Base-by-base conservation (phyloP, 2,329 filamentous ascomycete genomes). In the Trichoderma citrinoviride region DNA sequence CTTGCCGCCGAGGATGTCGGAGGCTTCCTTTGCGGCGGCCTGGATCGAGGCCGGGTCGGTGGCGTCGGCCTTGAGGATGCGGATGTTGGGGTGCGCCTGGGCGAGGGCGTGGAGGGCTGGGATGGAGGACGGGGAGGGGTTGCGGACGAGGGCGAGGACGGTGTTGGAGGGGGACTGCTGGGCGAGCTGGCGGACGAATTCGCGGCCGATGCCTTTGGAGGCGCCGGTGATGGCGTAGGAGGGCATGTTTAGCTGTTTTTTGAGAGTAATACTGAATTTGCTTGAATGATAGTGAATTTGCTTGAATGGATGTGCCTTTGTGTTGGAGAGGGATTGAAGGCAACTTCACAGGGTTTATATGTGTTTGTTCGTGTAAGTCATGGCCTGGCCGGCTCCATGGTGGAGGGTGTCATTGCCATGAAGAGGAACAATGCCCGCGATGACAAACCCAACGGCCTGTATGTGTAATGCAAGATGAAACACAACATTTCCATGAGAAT, bases 91-190 rank as follows among this genome's bases (percentile, higher is more conserved):
- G 56, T 70, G 65, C 4, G 68, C 57, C 7, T 67, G 52, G 15
- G 73, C 71, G 5, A 78, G 67, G 29, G 73, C 68, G 44, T 73
- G 65, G 66, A 63, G 33, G 33, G 67, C n/a, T n/a, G n/a, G n/a
- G n/a, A n/a, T n/a, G n/a, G n/a, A n/a, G n/a, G n/a, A 63, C 8
- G 68, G 62, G 5, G 73, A 71, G 25, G 69, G 68, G 65, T 74
- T 71, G 61, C 79, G 76, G 40, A 79, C 78, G 25, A 80, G 68
- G 23, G 75, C 77, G 46, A 81, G 70, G 50, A 80, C 72, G 10
- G 73, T 78, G 69, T 77, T 76, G 54, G 71, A 67, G 7, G 69
- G 46, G 58, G 72, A 67, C 70, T 61, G 69, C 70, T 61, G 69
- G 56, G 70, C 66, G 19, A 79, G 72, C 49, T 76, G 68, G 19